phyloP scores from a whole-genome alignment of 345 rosid species.

The Cardamine resedifolia region DNA sequence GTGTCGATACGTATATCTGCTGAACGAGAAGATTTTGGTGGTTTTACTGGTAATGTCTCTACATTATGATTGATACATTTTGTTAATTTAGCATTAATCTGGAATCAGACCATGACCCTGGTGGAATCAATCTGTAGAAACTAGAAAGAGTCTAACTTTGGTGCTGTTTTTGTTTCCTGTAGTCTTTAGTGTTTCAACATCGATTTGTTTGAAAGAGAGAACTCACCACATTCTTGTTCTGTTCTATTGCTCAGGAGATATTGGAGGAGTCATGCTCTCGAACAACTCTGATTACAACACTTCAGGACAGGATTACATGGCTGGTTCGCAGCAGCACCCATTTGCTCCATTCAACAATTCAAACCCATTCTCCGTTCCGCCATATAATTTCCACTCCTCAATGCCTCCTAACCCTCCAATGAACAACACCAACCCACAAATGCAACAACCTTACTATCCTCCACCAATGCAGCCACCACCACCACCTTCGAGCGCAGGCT shows the following conservation, averaged over 20 bases:
- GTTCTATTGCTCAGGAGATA: conserved; percentile 43
- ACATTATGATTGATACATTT: neutral
- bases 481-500: conserved; percentile 54
- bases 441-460: conserved; percentile 38
- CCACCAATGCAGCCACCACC: conserved; percentile 54
- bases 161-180: neutral
- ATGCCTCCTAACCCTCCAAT: conserved; percentile 32
- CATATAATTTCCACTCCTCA: conserved; percentile 12
- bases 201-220: conserved; percentile 1
- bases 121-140: conserved; percentile 1
- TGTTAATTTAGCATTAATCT: no score
- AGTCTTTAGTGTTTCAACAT: neutral
- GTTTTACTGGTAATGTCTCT: conserved; percentile 43
- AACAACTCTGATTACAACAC: conserved; percentile 15
- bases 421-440: conserved; percentile 36
- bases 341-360: conserved; percentile 12
- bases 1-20: conserved; percentile 61
- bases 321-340: conserved; percentile 32
- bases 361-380: conserved; percentile 22
- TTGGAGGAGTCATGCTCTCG: conserved; percentile 51
- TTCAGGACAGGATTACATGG: conserved; percentile 29
- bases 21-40: conserved; percentile 46
- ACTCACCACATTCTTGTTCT: conserved; percentile 6
- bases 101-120: neutral
- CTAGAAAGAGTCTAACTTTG: neutral